A percentile compares a stretch with the other conserved stretches of the same genome.
These are phyloP conservation scores for Fusarium agapanthi DNA, from an alignment of 2,329 filamentous ascomycete genomes.

Conservation along the genomic window DNA sequence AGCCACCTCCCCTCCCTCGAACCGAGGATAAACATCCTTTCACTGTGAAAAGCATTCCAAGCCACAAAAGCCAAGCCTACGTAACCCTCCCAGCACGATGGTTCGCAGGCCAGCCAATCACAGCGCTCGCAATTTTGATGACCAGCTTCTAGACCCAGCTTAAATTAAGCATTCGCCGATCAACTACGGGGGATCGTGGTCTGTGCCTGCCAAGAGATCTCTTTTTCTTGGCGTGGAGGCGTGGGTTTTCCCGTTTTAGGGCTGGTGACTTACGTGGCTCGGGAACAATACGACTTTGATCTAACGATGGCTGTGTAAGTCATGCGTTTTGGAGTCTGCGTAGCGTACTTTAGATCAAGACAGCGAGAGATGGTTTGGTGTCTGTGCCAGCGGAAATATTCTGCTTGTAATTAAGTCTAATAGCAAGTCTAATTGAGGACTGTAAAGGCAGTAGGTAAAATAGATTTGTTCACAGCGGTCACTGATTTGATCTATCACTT, in stretches of 20 bases:
- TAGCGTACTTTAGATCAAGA: too few relatives aligned
- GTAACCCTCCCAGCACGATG: not conserved
- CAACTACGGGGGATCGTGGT: not conserved
- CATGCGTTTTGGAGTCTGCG: not conserved
- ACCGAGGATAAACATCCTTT: not conserved
- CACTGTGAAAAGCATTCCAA: not conserved
- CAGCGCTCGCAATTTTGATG: accelerated
- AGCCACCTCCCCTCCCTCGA: too few relatives aligned
- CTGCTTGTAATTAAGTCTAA: not conserved
- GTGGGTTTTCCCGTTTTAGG: not conserved
- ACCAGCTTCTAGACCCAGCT: not conserved
- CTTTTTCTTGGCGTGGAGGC: not conserved
- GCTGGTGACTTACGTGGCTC: not conserved
- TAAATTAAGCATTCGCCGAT: not conserved
- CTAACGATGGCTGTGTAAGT: not conserved
- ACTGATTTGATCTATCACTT: accelerated
- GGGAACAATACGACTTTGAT: not conserved
- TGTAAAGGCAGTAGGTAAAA: accelerated
- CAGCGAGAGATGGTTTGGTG: not conserved
- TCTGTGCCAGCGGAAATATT: accelerated
- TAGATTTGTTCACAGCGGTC: accelerated
- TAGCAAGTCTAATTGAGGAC: not conserved
- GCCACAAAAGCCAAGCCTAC: not conserved
- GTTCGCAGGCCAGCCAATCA: not conserved
- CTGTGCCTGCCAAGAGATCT: not conserved